phyloP scores from a whole-genome alignment of 257 asterid genomes.

The Solanum bulbocastanum region DNA sequence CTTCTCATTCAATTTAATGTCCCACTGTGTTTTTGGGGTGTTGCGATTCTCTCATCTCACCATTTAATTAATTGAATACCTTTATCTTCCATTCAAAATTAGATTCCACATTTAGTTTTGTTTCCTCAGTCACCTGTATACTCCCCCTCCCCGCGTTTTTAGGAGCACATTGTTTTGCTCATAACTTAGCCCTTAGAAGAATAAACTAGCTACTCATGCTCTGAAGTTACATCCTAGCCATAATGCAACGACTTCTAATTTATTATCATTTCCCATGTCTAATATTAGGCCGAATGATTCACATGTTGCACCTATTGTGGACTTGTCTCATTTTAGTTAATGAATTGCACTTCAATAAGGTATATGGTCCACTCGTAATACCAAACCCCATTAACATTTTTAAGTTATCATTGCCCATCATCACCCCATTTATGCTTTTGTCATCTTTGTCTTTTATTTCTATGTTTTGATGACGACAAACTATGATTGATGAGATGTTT shows the following conservation, averaged over 20 bases:
- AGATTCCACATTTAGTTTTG: not conserved
- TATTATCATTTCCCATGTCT: not conserved
- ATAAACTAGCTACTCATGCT: not conserved
- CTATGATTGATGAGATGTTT: too few species aligned
- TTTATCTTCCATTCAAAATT: not conserved
- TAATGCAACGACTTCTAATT: not conserved
- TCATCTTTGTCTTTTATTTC: not conserved
- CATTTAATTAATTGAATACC: not conserved
- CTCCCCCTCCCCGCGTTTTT: not conserved
- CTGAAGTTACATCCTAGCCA: not conserved
- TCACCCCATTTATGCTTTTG: not conserved
- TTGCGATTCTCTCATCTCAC: not conserved
- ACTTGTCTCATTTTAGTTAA: not conserved
- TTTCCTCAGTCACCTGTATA: not conserved
- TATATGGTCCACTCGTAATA: not conserved
- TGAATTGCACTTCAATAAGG: not conserved
- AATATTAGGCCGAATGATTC: not conserved
- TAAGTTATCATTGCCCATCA: not conserved
- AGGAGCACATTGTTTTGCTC: not conserved
- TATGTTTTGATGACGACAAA: too few species aligned
- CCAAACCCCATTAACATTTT: not conserved
- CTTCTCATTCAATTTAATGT: not conserved
- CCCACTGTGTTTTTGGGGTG: not conserved
- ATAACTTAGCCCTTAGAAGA: not conserved
- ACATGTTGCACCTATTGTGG: not conserved